phyloP scores from a whole-genome alignment of 2,329 filamentous ascomycete species.

The Thyridium curvatum region DNA sequence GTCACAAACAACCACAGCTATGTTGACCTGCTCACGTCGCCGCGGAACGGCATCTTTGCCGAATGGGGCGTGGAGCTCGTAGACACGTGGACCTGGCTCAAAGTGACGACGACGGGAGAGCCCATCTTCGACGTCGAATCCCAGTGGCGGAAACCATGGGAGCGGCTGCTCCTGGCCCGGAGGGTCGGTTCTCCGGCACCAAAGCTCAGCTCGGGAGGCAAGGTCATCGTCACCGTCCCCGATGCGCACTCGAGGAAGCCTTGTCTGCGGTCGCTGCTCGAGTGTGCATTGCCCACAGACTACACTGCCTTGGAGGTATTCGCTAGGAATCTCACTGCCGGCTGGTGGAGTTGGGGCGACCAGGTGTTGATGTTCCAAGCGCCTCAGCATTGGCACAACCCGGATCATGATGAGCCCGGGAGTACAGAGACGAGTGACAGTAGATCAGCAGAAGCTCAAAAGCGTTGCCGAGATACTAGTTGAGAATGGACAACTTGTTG shows the following conservation, averaged over 20 bases:
- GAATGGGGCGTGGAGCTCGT: conserved; percentile 59
- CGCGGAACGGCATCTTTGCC: conserved; percentile 50
- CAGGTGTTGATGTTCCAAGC: conserved; percentile 66
- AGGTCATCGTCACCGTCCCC: conserved; percentile 62
- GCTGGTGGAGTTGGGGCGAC: conserved; percentile 76
- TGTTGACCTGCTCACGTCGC: conserved; percentile 42
- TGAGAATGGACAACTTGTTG: too few species aligned
- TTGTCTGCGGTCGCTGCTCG: conserved; percentile 56
- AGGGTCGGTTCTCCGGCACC: conserved; percentile 21
- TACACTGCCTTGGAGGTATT: conserved; percentile 69
- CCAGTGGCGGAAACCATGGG: conserved; percentile 69
- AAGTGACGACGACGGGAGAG: conserved; percentile 59
- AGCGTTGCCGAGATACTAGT: too few species aligned
- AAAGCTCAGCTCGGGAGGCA: conserved; percentile 25
- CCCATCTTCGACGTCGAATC: conserved; percentile 56
- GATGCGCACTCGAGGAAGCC: conserved; percentile 78
- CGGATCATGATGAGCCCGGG: conserved; percentile 4
- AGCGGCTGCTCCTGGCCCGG: conserved; percentile 60
- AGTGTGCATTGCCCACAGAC: conserved; percentile 40
- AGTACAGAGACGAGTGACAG: not conserved
- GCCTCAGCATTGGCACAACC: conserved; percentile 39
- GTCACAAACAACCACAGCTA: conserved; percentile 66
- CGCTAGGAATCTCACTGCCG: conserved; percentile 64
- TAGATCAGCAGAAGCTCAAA: too few species aligned
- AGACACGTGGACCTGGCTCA: conserved; percentile 76